Evolutionary conservation across 495 filamentous ascomycete genomes (phyloP).

Genomic region (Viridothelium virens): DNA sequence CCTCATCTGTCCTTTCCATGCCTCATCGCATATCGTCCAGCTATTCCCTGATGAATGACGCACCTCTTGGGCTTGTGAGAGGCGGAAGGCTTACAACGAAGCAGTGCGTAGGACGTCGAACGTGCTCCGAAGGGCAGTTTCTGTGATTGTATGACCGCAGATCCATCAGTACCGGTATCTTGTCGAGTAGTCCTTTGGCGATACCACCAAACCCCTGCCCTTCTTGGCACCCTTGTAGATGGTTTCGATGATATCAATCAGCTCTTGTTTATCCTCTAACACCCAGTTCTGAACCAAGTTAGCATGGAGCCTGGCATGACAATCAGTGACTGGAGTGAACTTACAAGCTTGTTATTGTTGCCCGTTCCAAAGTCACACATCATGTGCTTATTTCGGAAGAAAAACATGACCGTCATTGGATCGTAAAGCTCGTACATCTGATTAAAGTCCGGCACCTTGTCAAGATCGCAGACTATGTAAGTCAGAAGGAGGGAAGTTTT

Average conservation of each 20-base stretch:
- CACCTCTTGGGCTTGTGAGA: too few species aligned
- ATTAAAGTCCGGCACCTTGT: constrained; percentile 95
- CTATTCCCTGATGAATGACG: background rate
- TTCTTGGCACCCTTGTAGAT: constrained; percentile 98
- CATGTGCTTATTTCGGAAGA: constrained; percentile 98
- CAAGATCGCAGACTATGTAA: constrained; percentile 71
- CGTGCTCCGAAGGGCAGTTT: background rate
- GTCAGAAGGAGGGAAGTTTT: background rate
- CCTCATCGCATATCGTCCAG: background rate
- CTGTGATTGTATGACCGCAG: background rate
- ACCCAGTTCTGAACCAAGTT: constrained; percentile 61
- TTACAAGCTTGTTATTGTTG: constrained; percentile 84
- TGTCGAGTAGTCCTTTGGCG: constrained; percentile 89
- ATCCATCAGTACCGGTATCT: constrained; percentile 61
- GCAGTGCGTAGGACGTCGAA: background rate
- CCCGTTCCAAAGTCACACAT: constrained; percentile 98
- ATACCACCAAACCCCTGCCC: constrained; percentile 89
- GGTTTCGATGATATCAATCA: constrained; percentile 97
- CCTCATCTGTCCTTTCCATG: background rate
- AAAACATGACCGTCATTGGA: constrained; percentile 64
- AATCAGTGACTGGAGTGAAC: too few species aligned
- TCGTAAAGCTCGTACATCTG: constrained; percentile 74
- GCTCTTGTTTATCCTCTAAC: constrained; percentile 93
- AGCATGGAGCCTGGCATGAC: too few species aligned
- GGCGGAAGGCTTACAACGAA: background rate